These are phyloP conservation scores for Volvariella surrecta DNA, from an alignment of 1,284 basidiomycete species.

Conservation along the genomic window DNA sequence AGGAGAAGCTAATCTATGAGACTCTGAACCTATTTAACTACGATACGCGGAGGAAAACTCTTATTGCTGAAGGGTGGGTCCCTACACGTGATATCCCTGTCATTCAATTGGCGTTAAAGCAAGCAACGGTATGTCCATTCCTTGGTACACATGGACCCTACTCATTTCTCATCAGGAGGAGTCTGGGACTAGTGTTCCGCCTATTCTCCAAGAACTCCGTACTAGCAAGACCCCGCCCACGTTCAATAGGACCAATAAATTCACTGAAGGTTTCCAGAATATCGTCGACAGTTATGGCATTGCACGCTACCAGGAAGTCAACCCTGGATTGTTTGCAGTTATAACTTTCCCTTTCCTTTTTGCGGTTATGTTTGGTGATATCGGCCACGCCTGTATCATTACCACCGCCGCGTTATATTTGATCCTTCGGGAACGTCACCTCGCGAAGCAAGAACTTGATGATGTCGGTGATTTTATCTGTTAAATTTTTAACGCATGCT, in stretches of 20 bases:
- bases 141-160: slow-evolving; percentile 1
- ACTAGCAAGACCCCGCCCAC: slow-evolving; percentile 94
- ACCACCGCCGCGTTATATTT: slow-evolving; percentile 73
- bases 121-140: slow-evolving; percentile 68
- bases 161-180: slow-evolving; percentile 54
- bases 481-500: background rate
- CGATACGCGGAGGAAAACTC: slow-evolving; percentile 88
- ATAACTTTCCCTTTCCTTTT: slow-evolving; percentile 98
- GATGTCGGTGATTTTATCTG: slow-evolving; percentile 45
- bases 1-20: slow-evolving; percentile 95
- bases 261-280: slow-evolving; percentile 95
- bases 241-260: slow-evolving; percentile 92
- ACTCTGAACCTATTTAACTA: slow-evolving; percentile 93
- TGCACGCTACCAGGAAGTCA: slow-evolving; percentile 94
- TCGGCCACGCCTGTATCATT: slow-evolving; percentile 91
- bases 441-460: slow-evolving; percentile 70
- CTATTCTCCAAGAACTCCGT: slow-evolving; percentile 86
- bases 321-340: slow-evolving; percentile 92
- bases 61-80: slow-evolving; percentile 98
- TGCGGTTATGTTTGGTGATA: slow-evolving; percentile 99
- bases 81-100: slow-evolving; percentile 84
- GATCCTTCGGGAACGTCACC: slow-evolving; percentile 80
- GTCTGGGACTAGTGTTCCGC: slow-evolving; percentile 87
- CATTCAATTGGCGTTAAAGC: slow-evolving; percentile 85
- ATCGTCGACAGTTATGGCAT: slow-evolving; percentile 98